A percentile compares a stretch with the other conserved stretches of the same genome.
These are phyloP conservation scores for Nigrospora sphaerica DNA, from an alignment of 2,329 filamentous ascomycete species.

Conservation along the genomic window DNA sequence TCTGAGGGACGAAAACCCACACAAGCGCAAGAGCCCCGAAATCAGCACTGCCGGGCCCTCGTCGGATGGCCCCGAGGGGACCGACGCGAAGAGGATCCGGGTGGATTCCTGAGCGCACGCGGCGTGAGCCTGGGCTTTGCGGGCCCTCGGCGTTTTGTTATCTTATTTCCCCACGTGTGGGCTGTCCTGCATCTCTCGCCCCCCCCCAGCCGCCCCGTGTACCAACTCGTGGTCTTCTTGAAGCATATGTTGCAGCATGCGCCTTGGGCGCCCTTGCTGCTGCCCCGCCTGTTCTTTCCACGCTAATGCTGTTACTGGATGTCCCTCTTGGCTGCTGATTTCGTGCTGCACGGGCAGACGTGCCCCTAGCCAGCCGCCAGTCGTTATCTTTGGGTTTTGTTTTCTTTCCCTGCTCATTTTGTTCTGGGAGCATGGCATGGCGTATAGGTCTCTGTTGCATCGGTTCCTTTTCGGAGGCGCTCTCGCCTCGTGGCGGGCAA, in stretches of 20 bases:
- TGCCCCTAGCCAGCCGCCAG: neutral
- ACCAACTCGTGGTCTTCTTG: too few species aligned
- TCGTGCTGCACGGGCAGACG: too few species aligned
- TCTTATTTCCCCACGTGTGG: neutral
- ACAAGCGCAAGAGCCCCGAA: conserved; percentile 54
- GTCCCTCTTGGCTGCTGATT: too few species aligned
- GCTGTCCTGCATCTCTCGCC: too few species aligned
- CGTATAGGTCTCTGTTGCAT: neutral
- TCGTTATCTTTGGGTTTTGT: neutral
- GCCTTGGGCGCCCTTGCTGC: too few species aligned
- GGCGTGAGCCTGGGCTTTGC: neutral
- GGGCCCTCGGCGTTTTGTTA: neutral
- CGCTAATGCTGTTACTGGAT: too few species aligned
- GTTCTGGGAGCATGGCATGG: neutral
- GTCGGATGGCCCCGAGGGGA: conserved; percentile 33
- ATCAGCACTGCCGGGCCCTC: conserved; percentile 29
- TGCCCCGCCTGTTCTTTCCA: too few species aligned
- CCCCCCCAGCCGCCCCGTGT: too few species aligned
- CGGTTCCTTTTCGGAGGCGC: neutral
- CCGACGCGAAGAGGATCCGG: conserved; percentile 47
- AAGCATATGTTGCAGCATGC: too few species aligned
- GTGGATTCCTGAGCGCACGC: conserved; percentile 33
- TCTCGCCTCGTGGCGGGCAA: neutral
- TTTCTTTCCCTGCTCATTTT: neutral
- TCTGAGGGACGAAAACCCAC: conserved; percentile 45